phyloP scores from a whole-genome alignment of 768 basidiomycete genomes.

The Cyathus striatus region DNA sequence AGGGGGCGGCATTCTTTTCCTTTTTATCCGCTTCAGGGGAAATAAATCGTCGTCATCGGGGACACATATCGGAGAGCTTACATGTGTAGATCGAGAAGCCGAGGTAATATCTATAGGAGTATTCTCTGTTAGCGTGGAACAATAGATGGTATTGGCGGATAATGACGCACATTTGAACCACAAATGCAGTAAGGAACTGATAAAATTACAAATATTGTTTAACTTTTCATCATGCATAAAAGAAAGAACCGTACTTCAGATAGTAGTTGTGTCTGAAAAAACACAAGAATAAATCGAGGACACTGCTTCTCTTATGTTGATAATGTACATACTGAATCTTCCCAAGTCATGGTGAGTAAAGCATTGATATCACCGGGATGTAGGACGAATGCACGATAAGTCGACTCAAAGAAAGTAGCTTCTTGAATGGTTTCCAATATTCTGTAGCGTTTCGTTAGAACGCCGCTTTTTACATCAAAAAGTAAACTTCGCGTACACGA shows the following conservation, averaged over 20 bases:
- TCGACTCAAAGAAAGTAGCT: constrained; percentile 9
- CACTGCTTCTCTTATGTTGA: background rate
- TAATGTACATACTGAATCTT: no score
- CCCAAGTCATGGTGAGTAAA: constrained; percentile 9
- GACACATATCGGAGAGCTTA: background rate
- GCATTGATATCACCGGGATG: constrained; percentile 12
- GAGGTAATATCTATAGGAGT: constrained; percentile 13
- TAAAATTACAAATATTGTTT: background rate
- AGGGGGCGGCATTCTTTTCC: background rate
- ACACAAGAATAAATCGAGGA: background rate
- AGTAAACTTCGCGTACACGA: constrained; percentile 2
- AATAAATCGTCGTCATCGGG: background rate
- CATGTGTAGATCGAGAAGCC: constrained; percentile 9
- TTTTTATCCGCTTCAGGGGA: constrained; percentile 9
- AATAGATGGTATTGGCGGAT: background rate
- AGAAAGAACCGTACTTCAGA: background rate
- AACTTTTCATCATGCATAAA: background rate
- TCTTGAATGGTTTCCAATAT: constrained; percentile 14
- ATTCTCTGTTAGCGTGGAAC: background rate
- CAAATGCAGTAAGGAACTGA: constrained; percentile 13
- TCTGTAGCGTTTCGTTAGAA: constrained; percentile 5
- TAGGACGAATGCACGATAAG: constrained; percentile 12
- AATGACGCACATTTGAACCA: constrained; percentile 12
- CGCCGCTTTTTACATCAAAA: background rate
- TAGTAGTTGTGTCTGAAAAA: background rate